These are phyloP conservation scores for Neobulgaria alba DNA, from an alignment of 2,329 filamentous ascomycete genomes.

Conservation along the genomic window DNA sequence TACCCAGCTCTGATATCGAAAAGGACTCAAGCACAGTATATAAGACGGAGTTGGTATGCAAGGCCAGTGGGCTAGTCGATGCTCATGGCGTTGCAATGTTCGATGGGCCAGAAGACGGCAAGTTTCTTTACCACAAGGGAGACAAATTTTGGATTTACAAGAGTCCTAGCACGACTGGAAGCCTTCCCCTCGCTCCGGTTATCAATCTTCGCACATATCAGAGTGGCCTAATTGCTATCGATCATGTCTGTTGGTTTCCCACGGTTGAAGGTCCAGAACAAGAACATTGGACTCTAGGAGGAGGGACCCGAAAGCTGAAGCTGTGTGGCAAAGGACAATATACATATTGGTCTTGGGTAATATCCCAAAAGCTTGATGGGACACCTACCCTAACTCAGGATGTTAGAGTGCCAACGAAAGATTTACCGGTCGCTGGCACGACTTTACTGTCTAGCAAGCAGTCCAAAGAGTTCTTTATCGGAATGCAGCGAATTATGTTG, in stretches of 20 bases:
- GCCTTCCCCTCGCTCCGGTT: slow-evolving; percentile 11
- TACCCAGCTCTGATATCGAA: slow-evolving; percentile 20
- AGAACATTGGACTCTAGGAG: slow-evolving; percentile 20
- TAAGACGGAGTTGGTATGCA: slow-evolving; percentile 7
- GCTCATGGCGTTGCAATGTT: slow-evolving; percentile 18
- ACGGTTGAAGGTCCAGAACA: slow-evolving; percentile 10
- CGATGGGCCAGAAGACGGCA: slow-evolving; percentile 5
- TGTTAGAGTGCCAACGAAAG: slow-evolving; percentile 11
- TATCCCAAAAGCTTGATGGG: slow-evolving; percentile 17
- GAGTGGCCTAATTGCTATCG: slow-evolving; percentile 11
- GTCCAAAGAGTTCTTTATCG: not conserved
- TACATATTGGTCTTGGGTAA: slow-evolving; percentile 13
- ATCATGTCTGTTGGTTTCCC: slow-evolving; percentile 21
- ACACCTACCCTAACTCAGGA: slow-evolving; percentile 7
- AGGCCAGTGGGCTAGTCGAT: slow-evolving; percentile 3
- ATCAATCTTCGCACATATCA: slow-evolving; percentile 20
- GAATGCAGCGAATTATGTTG: not conserved
- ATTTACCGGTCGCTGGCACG: no score
- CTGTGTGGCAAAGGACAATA: slow-evolving; percentile 7
- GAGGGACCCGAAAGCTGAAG: slow-evolving; percentile 11
- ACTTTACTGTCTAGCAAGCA: slow-evolving; percentile 1
- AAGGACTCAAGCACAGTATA: slow-evolving; percentile 14
- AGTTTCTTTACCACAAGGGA: slow-evolving; percentile 12
- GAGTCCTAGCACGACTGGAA: slow-evolving; percentile 1
- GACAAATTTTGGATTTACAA: slow-evolving; percentile 20